Base-by-base conservation (phyloP, 768 basidiomycete species). In the Tubosaeta sp. region DNA sequence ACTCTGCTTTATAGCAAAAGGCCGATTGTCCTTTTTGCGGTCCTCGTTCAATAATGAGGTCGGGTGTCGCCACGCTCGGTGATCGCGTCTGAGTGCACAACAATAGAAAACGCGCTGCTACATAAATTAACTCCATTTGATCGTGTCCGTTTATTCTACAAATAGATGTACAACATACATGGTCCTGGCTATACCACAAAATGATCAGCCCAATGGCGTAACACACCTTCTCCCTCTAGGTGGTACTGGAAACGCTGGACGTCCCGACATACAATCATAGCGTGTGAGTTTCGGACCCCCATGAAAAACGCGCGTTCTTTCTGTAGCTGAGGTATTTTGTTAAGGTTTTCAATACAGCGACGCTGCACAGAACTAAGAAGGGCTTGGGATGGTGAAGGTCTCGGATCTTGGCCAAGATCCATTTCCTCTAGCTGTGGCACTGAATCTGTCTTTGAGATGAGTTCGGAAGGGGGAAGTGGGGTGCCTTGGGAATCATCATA, bases 221-320 rank as follows among this genome's bases (percentile, higher is more conserved):
- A 46, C 4, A 91, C 77, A 33, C 81, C 80, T 62, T 83, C 81
- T 16, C 90, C 90, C 35, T 69, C 63, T 34, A 74, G 68, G 59
- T 90, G 86, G 12, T 67, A 55, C 56, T 77, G 71, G 63, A 86
- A 87, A 31, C 74, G 70, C 61, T 82, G 74, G 50, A 82, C 65
- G 55, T 91, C 88, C 41, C 90, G 74, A 64, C 79, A 83, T 10
- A 92, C 72, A 56, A 93, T 85, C 51, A 80, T 72, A 5, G 77
- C 87, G 68, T 93, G 90, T 26, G 87, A 71, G 60, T 91, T 91
- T 35, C 69, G 62, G 22, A 83, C 74, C 1, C 70, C 69, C 17
- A 74, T 69, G 58, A 91, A 83, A 62, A 81, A 89, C 17, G 79
- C 86, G 17, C 79, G 65, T 58, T 87, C 79, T 69, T 91, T 92